phyloP scores from a whole-genome alignment of 768 basidiomycete genomes.

The Brasilioporus rufonigricans region DNA sequence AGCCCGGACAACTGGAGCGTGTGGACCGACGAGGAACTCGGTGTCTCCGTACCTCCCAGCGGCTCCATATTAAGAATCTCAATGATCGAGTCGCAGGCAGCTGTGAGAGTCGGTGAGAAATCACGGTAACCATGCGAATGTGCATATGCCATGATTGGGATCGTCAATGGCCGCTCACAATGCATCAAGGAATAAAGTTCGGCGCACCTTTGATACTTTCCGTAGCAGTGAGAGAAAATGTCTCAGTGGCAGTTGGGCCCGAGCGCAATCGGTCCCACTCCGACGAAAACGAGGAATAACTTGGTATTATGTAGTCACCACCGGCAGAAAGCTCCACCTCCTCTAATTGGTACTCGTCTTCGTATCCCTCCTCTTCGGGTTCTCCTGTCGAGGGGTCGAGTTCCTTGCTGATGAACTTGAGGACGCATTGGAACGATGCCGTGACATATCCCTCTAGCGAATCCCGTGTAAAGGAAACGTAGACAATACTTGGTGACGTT shows the following conservation, averaged over 20 bases:
- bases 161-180: slow-evolving; percentile 14
- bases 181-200: slow-evolving; percentile 5
- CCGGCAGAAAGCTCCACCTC: slow-evolving; percentile 92
- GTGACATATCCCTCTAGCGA: slow-evolving; percentile 72
- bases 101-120: slow-evolving; percentile 41
- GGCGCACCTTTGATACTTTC: slow-evolving; percentile 88
- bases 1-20: slow-evolving; percentile 92
- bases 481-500: slow-evolving; percentile 80
- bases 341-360: slow-evolving; percentile 97
- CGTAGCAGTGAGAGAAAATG: slow-evolving; percentile 88
- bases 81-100: slow-evolving; percentile 93
- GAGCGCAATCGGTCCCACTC: slow-evolving; percentile 93
- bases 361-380: slow-evolving; percentile 98
- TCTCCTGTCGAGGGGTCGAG: slow-evolving; percentile 93
- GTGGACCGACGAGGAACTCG: slow-evolving; percentile 83
- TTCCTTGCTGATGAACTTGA: slow-evolving; percentile 97
- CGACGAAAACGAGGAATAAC: slow-evolving; percentile 83
- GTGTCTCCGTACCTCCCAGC: slow-evolving; percentile 84
- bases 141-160: slow-evolving; percentile 14
- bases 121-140: slow-evolving; percentile 10
- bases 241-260: slow-evolving; percentile 82
- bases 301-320: slow-evolving; percentile 95
- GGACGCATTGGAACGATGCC: slow-evolving; percentile 84
- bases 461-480: slow-evolving; percentile 91
- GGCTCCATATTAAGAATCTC: slow-evolving; percentile 98